These are phyloP conservation scores for Acrocalymma vagum DNA, from an alignment of 2,329 filamentous ascomycete genomes.

Conservation along the genomic window DNA sequence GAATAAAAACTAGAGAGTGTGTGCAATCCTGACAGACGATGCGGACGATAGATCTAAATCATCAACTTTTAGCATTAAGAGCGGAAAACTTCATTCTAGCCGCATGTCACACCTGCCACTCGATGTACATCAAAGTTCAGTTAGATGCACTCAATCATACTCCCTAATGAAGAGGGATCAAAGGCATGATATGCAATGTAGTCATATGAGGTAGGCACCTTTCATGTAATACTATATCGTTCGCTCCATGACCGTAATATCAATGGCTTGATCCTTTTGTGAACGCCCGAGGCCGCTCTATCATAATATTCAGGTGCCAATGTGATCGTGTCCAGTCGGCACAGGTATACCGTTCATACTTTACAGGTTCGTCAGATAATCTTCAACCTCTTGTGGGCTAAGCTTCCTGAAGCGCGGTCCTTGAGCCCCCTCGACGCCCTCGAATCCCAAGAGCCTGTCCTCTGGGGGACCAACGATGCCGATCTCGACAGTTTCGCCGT, in stretches of 20 bases:
- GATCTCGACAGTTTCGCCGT: conserved; percentile 97
- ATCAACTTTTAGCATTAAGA: no score
- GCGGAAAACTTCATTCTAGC: no score
- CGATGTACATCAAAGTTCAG: no score
- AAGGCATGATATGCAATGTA: no score
- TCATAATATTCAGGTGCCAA: conserved; percentile 8
- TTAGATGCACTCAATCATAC: no score
- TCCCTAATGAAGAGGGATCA: no score
- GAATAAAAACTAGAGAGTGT: no score
- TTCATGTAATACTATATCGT: conserved; percentile 46
- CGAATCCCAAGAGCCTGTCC: conserved; percentile 88
- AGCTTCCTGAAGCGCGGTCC: conserved; percentile 93
- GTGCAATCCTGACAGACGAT: no score
- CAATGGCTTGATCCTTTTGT: conserved; percentile 14
- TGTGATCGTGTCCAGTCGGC: background rate
- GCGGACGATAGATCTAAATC: no score
- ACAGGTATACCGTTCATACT: conserved; percentile 10
- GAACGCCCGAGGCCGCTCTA: conserved; percentile 19
- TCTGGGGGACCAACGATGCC: conserved; percentile 96
- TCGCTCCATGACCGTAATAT: conserved; percentile 24
- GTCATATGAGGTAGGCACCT: no score
- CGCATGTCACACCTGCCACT: no score
- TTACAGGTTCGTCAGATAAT: conserved; percentile 98
- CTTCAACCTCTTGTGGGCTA: conserved; percentile 97
- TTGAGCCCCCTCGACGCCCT: conserved; percentile 84